phyloP scores from a whole-genome alignment of 2,329 filamentous ascomycete species.

The Tolypocladium tropicale region DNA sequence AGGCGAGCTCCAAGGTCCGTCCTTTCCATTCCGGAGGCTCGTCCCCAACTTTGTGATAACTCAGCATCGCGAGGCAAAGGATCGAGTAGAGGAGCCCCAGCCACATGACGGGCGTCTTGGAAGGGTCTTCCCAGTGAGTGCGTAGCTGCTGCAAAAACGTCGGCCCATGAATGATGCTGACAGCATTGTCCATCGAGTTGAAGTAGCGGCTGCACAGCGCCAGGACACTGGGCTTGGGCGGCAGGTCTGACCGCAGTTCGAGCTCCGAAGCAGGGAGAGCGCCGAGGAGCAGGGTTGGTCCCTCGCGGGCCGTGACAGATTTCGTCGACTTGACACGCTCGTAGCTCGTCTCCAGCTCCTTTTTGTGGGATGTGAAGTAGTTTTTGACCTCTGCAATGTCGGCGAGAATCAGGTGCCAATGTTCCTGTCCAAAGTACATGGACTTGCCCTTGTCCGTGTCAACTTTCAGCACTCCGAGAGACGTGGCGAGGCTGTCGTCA shows the following conservation, averaged over 20 bases:
- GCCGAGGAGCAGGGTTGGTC: slow-evolving; percentile 71
- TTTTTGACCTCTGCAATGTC: slow-evolving; percentile 90
- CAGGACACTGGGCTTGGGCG: slow-evolving; percentile 72
- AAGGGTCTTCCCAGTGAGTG: slow-evolving; percentile 59
- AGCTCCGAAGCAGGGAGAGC: slow-evolving; percentile 59
- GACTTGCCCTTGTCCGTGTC: slow-evolving; percentile 67
- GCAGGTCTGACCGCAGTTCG: slow-evolving; percentile 72
- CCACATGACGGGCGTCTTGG: slow-evolving; percentile 67
- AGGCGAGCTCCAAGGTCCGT: slow-evolving; percentile 47
- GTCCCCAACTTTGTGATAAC: slow-evolving; percentile 69
- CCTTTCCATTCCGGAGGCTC: slow-evolving; percentile 71
- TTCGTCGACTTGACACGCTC: slow-evolving; percentile 64
- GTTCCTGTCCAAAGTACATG: slow-evolving; percentile 71
- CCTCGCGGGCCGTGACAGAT: slow-evolving; percentile 46
- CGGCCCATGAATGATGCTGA: slow-evolving; percentile 69
- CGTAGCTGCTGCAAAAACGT: slow-evolving; percentile 69
- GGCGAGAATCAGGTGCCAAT: slow-evolving; percentile 71
- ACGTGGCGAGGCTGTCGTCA: slow-evolving; percentile 58
- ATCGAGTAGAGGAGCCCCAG: slow-evolving; percentile 67
- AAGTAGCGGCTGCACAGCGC: slow-evolving; percentile 84
- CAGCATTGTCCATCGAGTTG: slow-evolving; percentile 64
- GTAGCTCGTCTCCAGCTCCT: slow-evolving; percentile 75
- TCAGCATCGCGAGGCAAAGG: slow-evolving; percentile 67
- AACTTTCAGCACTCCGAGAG: slow-evolving; percentile 74
- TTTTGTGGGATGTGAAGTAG: slow-evolving; percentile 78